Evolutionary conservation across 495 filamentous ascomycete species (phyloP).

Genomic region (Pseudoneurospora amorphoporcata): DNA sequence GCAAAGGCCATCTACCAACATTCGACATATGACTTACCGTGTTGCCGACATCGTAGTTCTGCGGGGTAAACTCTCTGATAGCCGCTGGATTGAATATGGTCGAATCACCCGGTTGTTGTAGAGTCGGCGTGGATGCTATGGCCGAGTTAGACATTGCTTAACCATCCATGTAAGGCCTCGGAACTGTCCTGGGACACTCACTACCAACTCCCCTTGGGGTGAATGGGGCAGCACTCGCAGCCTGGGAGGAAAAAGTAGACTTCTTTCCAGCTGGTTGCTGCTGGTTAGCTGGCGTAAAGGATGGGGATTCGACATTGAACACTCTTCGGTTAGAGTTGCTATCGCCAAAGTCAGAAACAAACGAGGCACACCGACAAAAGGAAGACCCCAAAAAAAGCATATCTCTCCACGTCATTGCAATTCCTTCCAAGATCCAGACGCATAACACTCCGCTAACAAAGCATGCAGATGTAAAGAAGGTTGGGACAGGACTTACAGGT

Average conservation of each 20-base stretch:
- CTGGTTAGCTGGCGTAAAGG: slow-evolving; percentile 70
- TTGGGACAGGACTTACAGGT: slow-evolving; percentile 42
- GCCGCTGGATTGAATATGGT: slow-evolving; percentile 43
- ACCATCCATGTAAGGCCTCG: not conserved
- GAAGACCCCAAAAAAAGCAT: not conserved
- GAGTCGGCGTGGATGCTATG: slow-evolving; percentile 22
- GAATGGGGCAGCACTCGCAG: slow-evolving; percentile 83
- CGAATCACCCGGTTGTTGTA: slow-evolving; percentile 26
- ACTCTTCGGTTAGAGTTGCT: slow-evolving; percentile 54
- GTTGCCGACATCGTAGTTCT: slow-evolving; percentile 54
- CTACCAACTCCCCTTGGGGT: slow-evolving; percentile 50
- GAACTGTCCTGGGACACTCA: slow-evolving; percentile 17
- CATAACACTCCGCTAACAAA: not conserved
- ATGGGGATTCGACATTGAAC: slow-evolving; percentile 91
- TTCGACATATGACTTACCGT: slow-evolving; percentile 39
- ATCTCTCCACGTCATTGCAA: not conserved
- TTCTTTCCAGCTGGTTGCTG: slow-evolving; percentile 42
- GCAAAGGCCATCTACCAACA: not conserved
- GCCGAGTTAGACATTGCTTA: not conserved
- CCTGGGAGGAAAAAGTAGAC: slow-evolving; percentile 65
- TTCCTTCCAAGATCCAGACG: not conserved
- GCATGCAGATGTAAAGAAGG: not conserved
- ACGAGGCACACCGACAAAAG: not conserved
- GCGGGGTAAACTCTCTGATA: slow-evolving; percentile 73
- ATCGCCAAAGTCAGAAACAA: slow-evolving; percentile 8